Percentiles rank a stretch among this genome's conserved stretches.
Evolutionary conservation across 1,139 yeast genomes (phyloP).

Genomic region (Candida sp.): DNA sequence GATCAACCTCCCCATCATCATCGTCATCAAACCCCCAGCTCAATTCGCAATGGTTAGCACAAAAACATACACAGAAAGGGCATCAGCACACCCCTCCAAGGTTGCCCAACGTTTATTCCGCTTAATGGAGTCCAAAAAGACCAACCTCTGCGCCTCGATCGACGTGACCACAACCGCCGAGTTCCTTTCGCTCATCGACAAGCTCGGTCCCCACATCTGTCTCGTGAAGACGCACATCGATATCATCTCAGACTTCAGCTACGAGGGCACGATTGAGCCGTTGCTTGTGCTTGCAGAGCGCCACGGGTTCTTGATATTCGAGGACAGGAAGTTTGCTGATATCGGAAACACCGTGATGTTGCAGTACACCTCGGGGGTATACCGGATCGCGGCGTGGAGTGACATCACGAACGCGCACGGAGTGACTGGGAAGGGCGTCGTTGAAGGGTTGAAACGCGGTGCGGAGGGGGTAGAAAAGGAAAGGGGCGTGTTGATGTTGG

Average conservation of each 20-base stretch:
- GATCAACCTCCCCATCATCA: not conserved
- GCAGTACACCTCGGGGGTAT: slow-evolving; percentile 92
- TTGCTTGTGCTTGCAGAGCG: slow-evolving; percentile 70
- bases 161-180: slow-evolving; percentile 86
- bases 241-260: slow-evolving; percentile 85
- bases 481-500: slow-evolving; percentile 92
- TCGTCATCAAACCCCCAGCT: not conserved
- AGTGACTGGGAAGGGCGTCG: slow-evolving; percentile 95
- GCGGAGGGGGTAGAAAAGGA: slow-evolving; percentile 64
- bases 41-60: slow-evolving; percentile 22
- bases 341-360: slow-evolving; percentile 98
- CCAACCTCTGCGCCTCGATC: slow-evolving; percentile 96
- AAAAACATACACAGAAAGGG: slow-evolving; percentile 67
- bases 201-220: slow-evolving; percentile 90
- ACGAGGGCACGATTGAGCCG: slow-evolving; percentile 79
- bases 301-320: slow-evolving; percentile 88
- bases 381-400: slow-evolving; percentile 90
- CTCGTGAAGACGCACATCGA: slow-evolving; percentile 95
- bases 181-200: slow-evolving; percentile 71
- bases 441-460: slow-evolving; percentile 84
- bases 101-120: slow-evolving; percentile 77
- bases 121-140: slow-evolving; percentile 79
- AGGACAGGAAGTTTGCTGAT: slow-evolving; percentile 98
- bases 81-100: slow-evolving; percentile 71
- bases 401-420: slow-evolving; percentile 99